Evolutionary conservation across 345 rosid species (phyloP), one percentile per base, ranked within the genome.

Genomic region (Geranium brycei): DNA sequence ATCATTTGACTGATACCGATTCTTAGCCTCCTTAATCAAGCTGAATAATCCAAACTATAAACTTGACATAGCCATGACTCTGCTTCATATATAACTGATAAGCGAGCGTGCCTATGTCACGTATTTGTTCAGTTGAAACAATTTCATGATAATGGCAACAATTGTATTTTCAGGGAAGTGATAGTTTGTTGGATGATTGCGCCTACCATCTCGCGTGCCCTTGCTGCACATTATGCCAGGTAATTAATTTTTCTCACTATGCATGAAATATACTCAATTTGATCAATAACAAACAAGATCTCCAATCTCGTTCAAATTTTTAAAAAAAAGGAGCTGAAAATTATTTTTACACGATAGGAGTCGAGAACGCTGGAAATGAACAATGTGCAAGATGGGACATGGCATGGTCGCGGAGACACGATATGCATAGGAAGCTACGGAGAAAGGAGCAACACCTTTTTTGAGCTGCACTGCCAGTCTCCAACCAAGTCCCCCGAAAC

Each of bases 371-470:
- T 92, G 74, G 98, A 89, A 82, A 92, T 92, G 83, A 92, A 92
- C 80, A 92, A 92, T 69, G 95, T 92, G 58, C 96, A 87, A 62
- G 93, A 86, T 11, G 91, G 96, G 51, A 84, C 74, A 15, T 92
- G 98, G 98, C 98, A 89, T 67, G 96, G 98, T 12, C 85, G 96
- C 28, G 95, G 95, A 17, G 98, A 89, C 77, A 87, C 93, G 6
- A 74, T 87, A 71, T 86, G 93, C 71, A 55, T 92, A 62, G 89
- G 91, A 12, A 68, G 83, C 67, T 71, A 78, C 65, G 58, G 73
- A 14, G 88, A 87, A 75, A 87, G 84, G 35, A 77, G 60, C 55
- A 82, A 79, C 70, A 67, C 87, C 19, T 64, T 79, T 61, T 63
- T 78, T 7, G 87, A 86, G 69, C 72, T 83, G 58, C 81, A 79